Evolutionary conservation across 2,329 filamentous ascomycete species (phyloP), one percentile per base, ranked within the genome.

Genomic region (Pseudomassariella vexata): DNA sequence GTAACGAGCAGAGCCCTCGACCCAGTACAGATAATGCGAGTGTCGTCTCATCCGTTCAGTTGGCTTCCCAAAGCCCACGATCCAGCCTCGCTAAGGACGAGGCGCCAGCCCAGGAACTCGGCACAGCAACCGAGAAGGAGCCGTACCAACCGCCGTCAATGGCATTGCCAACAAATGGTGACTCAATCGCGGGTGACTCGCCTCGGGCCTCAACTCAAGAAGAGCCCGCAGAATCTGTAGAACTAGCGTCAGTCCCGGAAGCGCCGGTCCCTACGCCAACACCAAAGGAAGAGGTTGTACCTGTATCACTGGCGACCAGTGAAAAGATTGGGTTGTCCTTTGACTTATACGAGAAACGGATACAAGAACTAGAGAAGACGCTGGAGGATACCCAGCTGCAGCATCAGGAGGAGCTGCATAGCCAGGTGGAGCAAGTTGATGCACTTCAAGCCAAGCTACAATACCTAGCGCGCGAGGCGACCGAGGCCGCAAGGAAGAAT

Each of bases 381-480:
- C 38, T 59, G 19, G 50, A 59, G 24, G 57, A 59, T 10, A 40
- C 48, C 50, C 66, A 49, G 60, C 70, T 32, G 20, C 73, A 79
- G 40, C 76, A 85, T 43, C 82, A 90, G 36, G 85, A 92, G 46
- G 92, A 96, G 53, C 72, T 88, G 24, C 79, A 92, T 48, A 73
- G 73, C 29, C 86, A 95, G 41, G 73, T 90, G 6, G 92, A 98
- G 59, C 79, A 84, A 21, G 92, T 95, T 34, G 92, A 98, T 63
- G 84, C 89, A 4, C 63, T 98, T 2, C 86, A 96, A 55, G 79
- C 87, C 6, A 96, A 98, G 53, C 64, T 98, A 18, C 82, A 89
- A 44, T 95, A 94, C 50, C 65, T 98, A 9, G 81, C 89, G 3
- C 82, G 82, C 39, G 84, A 89, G 50, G 81, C 85, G 9, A 76